Evolutionary conservation across 495 filamentous ascomycete species (phyloP).

Genomic region (Chlorociboria aeruginascens): DNA sequence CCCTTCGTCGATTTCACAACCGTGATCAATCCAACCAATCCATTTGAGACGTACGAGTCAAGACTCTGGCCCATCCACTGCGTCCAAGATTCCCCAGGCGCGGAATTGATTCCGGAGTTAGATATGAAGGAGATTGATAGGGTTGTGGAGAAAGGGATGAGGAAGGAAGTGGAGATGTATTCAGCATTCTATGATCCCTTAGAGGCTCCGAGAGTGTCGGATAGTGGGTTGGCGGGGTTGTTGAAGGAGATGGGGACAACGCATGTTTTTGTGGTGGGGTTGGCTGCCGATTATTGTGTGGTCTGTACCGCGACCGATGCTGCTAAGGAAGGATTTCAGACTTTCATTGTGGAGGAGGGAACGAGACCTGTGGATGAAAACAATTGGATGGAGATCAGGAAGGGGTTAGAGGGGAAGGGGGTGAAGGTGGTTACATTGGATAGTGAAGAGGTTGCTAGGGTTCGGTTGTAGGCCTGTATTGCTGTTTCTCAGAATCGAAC

Average conservation of each 20-base stretch:
- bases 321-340: slow-evolving; percentile 59
- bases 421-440: slow-evolving; percentile 33
- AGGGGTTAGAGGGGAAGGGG: slow-evolving; percentile 40
- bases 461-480: neutral
- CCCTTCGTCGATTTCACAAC: slow-evolving; percentile 52
- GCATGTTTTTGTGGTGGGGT: slow-evolving; percentile 69
- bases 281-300: slow-evolving; percentile 89
- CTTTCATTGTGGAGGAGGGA: slow-evolving; percentile 67
- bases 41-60: slow-evolving; percentile 49
- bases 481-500: neutral
- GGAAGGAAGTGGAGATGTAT: slow-evolving; percentile 77
- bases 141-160: slow-evolving; percentile 66
- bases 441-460: slow-evolving; percentile 28
- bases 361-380: slow-evolving; percentile 54
- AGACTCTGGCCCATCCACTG: slow-evolving; percentile 88
- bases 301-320: slow-evolving; percentile 69
- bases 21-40: slow-evolving; percentile 57
- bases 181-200: slow-evolving; percentile 72
- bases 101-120: slow-evolving; percentile 65
- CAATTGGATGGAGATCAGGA: slow-evolving; percentile 43
- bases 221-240: slow-evolving; percentile 43
- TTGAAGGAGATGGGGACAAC: slow-evolving; percentile 50
- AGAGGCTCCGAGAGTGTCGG: slow-evolving; percentile 35
- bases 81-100: slow-evolving; percentile 60
- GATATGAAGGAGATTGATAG: slow-evolving; percentile 44